phyloP scores from a whole-genome alignment of 2,329 filamentous ascomycete species.

The Neonectria hederae region DNA sequence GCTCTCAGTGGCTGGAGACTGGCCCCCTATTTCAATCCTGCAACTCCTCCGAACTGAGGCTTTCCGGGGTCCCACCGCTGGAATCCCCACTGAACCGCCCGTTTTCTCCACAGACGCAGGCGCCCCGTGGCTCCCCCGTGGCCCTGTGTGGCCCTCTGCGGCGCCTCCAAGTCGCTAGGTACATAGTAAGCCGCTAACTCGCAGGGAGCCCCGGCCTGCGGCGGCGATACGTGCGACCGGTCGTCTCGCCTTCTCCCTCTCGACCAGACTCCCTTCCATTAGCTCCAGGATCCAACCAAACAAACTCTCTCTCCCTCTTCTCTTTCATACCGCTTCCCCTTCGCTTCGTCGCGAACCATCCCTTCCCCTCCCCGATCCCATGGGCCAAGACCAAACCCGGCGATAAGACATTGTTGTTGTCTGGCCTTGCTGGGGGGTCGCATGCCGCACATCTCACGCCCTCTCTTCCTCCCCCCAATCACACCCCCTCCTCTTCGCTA shows the following conservation, averaged over 20 bases:
- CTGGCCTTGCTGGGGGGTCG: conserved; percentile 7
- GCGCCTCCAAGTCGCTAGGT: conserved; percentile 18
- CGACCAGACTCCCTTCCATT: conserved; percentile 13
- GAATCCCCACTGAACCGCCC: conserved; percentile 13
- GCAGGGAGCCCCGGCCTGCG: conserved; percentile 20
- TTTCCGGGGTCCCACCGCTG: conserved; percentile 7
- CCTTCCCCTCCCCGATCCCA: conserved; percentile 13
- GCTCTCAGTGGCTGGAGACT: conserved; percentile 16
- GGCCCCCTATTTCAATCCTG: conserved; percentile 18
- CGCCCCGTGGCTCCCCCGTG: conserved; percentile 8
- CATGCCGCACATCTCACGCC: conserved; percentile 16
- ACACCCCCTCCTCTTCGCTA: not conserved
- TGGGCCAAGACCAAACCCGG: conserved; percentile 24
- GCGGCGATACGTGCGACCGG: conserved; percentile 23
- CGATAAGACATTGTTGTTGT: conserved; percentile 31
- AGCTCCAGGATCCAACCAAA: conserved; percentile 2
- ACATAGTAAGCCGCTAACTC: conserved; percentile 19
- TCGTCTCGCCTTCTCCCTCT: conserved; percentile 11
- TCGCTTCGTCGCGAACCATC: conserved; percentile 3
- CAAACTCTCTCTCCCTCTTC: conserved; percentile 22
- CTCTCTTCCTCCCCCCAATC: conserved; percentile 3
- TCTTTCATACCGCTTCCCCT: conserved; percentile 5
- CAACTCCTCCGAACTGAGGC: conserved; percentile 6
- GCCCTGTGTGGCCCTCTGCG: conserved; percentile 4
- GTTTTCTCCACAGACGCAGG: conserved; percentile 14